Base-by-base conservation (phyloP, 805 yeast species). In the Ogataea paraovalis region DNA sequence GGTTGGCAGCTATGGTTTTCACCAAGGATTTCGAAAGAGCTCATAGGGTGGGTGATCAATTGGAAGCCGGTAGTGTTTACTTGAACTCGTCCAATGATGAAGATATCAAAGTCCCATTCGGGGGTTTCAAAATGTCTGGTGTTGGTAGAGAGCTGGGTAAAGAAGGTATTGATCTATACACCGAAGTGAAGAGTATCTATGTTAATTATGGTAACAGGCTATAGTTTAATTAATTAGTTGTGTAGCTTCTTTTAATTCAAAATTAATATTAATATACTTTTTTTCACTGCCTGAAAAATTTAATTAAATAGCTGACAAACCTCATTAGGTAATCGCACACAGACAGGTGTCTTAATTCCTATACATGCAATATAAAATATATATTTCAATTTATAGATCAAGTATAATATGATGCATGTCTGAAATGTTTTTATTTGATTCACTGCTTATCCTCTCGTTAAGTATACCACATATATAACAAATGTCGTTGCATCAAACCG, bases 401-500 rank as follows among this genome's bases (percentile, higher is more conserved):
- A n/a, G n/a, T n/a, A n/a, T n/a, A n/a, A n/a, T n/a, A n/a, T n/a
- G n/a, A n/a, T n/a, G n/a, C n/a, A n/a, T n/a, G n/a, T n/a, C n/a
- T n/a, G n/a, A n/a, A n/a, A n/a, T n/a, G n/a, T n/a, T n/a, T n/a
- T n/a, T n/a, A n/a, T n/a, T n/a, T n/a, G n/a, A n/a, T n/a, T n/a
- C n/a, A n/a, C n/a, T n/a, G n/a, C n/a, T n/a, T n/a, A n/a, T n/a
- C n/a, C n/a, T n/a, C n/a, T n/a, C n/a, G n/a, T n/a, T n/a, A n/a
- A n/a, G n/a, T n/a, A n/a, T n/a, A n/a, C n/a, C n/a, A n/a, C n/a
- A n/a, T n/a, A n/a, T n/a, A n/a, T n/a, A n/a, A n/a, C n/a, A n/a
- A n/a, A 89, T 90, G 97, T 87, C 96, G 2, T 82, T 94, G 46
- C 96, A 90, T 65, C 96, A 90, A 66, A 80, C 83, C 43, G 97